Evolutionary conservation across 768 basidiomycete species (phyloP).

Genomic region (Dacryopinax spathularia): DNA sequence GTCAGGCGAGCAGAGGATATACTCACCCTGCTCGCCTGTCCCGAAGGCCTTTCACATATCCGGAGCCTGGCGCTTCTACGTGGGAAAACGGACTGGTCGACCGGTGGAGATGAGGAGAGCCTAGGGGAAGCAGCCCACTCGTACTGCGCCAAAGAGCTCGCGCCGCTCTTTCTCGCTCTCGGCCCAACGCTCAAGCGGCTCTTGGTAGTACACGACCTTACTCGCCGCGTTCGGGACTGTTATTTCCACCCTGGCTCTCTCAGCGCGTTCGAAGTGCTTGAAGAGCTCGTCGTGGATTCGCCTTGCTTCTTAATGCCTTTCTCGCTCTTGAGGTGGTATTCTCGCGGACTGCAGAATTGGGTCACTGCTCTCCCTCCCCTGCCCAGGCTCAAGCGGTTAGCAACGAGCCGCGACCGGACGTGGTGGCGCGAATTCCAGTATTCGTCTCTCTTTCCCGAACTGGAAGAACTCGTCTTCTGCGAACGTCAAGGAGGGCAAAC

Average conservation of each 20-base stretch:
- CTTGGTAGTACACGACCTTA: not conserved
- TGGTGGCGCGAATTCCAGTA: constrained; percentile 1
- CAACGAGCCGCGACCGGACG: not conserved
- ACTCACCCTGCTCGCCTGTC: not conserved
- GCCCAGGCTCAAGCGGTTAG: not conserved
- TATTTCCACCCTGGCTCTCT: not conserved
- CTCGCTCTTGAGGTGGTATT: not conserved
- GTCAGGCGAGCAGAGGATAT: not conserved
- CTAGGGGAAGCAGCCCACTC: not conserved
- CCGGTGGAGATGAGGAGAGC: not conserved
- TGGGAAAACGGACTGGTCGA: not conserved
- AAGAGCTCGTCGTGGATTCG: constrained; percentile 1
- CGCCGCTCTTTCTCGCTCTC: not conserved
- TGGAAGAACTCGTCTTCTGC: not conserved
- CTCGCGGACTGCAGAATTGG: not conserved
- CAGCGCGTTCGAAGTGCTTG: not conserved
- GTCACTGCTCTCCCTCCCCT: not conserved
- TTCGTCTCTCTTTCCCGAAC: not conserved
- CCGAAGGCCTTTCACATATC: not conserved
- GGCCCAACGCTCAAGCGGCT: not conserved
- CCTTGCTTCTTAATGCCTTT: not conserved
- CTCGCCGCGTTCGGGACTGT: not conserved
- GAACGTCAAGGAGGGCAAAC: not conserved
- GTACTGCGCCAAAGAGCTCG: not conserved
- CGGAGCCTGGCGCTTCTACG: not conserved